A percentile compares a stretch with the other conserved stretches of the same genome.
These are phyloP conservation scores for Rhododendron kiyosumense DNA, from an alignment of 148 eudicot genomes.

Conservation along the genomic window DNA sequence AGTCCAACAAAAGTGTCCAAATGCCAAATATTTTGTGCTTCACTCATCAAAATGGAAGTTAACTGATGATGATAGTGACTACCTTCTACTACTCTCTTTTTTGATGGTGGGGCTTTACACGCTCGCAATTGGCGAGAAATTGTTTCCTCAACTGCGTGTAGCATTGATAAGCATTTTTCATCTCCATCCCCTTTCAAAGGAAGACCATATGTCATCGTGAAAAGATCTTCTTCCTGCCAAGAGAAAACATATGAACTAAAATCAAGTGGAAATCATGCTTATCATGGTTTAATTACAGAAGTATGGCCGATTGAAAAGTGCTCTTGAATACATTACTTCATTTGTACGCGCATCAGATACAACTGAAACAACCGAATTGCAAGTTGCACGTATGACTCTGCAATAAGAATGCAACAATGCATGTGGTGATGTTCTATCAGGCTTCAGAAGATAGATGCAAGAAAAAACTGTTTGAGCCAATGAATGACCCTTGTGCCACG, in stretches of 20 bases:
- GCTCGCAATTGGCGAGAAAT: conserved; percentile 87
- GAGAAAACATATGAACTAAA: conserved; percentile 16
- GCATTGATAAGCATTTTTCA: conserved; percentile 70
- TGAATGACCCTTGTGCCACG: conserved; percentile 99
- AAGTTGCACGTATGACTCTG: conserved; percentile 68
- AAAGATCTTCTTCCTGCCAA: conserved; percentile 86
- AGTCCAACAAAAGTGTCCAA: not conserved
- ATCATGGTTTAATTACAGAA: not conserved
- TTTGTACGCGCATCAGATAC: conserved; percentile 93
- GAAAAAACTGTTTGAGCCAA: conserved; percentile 92
- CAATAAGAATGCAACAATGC: conserved; percentile 79
- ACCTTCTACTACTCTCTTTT: conserved; percentile 78
- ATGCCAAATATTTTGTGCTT: not conserved
- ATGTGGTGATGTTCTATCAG: conserved; percentile 82
- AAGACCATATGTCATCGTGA: conserved; percentile 83
- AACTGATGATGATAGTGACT: not conserved
- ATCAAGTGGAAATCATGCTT: not conserved
- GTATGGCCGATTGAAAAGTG: conserved; percentile 19
- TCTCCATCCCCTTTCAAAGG: conserved; percentile 83
- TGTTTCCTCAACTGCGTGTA: conserved; percentile 92
- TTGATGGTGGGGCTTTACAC: conserved; percentile 64
- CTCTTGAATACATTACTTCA: conserved; percentile 80
- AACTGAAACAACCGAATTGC: conserved; percentile 83
- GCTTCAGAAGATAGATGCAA: conserved; percentile 83
- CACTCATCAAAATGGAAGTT: not conserved